These are phyloP conservation scores for Acanthamoeba culbertsoni DNA, from an alignment of 208 protist genomes.

Conservation along the genomic window DNA sequence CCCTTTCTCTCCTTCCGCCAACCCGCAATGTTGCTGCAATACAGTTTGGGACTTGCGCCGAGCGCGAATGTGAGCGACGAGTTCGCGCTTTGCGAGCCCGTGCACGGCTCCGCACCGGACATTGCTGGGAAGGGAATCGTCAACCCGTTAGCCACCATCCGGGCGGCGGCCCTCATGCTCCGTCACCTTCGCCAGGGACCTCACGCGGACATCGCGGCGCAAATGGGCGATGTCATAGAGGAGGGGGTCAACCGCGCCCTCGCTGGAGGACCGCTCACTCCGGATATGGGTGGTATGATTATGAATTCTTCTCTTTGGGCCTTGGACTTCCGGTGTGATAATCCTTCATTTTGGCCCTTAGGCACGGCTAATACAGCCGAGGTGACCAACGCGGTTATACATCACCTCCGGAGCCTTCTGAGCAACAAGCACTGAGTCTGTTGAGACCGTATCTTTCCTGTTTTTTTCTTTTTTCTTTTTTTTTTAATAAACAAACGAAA, in stretches of 20 bases:
- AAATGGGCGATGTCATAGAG: constrained; percentile 62
- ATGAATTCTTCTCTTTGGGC: background rate
- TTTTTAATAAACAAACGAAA: background rate
- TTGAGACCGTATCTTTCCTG: background rate
- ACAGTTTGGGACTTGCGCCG: constrained; percentile 73
- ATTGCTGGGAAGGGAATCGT: constrained; percentile 49
- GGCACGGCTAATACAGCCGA: background rate
- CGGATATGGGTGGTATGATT: constrained; percentile 48
- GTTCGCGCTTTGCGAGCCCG: constrained; percentile 77
- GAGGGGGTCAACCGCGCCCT: constrained; percentile 28
- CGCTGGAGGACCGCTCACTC: constrained; percentile 21
- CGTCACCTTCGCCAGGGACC: constrained; percentile 43
- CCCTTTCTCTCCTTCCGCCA: constrained; percentile 37
- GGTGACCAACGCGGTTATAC: background rate
- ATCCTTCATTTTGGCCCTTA: background rate
- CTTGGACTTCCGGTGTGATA: background rate
- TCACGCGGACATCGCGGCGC: background rate
- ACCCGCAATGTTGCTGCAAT: constrained; percentile 43
- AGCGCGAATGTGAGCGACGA: constrained; percentile 76
- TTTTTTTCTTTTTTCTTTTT: background rate
- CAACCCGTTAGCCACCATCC: constrained; percentile 72
- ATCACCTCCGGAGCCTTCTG: background rate
- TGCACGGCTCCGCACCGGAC: constrained; percentile 74
- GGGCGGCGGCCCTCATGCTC: constrained; percentile 63
- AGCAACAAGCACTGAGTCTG: background rate